A percentile compares a stretch with the other conserved stretches of the same genome.
Conservation (phyloP, 2,329 filamentous ascomycete species). For the Claviceps sp. region DNA sequence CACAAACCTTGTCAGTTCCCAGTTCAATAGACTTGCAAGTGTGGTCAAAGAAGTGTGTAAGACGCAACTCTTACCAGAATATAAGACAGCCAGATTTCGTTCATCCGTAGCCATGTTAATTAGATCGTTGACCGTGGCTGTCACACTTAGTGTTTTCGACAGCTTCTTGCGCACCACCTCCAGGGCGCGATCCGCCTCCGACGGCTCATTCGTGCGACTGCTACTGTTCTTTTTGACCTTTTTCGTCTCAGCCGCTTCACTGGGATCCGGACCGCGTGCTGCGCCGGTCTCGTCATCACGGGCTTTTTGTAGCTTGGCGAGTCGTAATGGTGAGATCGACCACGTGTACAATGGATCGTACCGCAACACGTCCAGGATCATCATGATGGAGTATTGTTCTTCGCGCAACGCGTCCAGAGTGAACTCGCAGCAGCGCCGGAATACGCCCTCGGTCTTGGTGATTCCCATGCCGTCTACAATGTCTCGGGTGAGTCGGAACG, state of each 20-base stretch:
- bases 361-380: constrained; percentile 90
- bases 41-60: too few species aligned
- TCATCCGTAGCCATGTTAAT: constrained; percentile 95
- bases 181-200: constrained; percentile 80
- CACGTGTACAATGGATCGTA: constrained; percentile 96
- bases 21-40: not conserved
- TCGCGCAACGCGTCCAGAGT: constrained; percentile 89
- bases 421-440: constrained; percentile 95
- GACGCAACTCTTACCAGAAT: constrained; percentile 45
- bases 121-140: constrained; percentile 89
- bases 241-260: constrained; percentile 26
- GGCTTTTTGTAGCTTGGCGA: constrained; percentile 51
- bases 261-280: constrained; percentile 23
- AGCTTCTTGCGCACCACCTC: constrained; percentile 94
- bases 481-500: constrained; percentile 86
- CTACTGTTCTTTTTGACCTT: constrained; percentile 20
- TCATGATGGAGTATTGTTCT: constrained; percentile 96
- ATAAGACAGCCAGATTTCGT: constrained; percentile 79
- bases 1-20: constrained; percentile 10
- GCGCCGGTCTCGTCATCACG: constrained; percentile 31
- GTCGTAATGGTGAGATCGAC: constrained; percentile 64
- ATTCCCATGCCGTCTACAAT: constrained; percentile 96
- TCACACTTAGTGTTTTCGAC: constrained; percentile 83
- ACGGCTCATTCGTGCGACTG: constrained; percentile 38
- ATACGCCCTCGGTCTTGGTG: constrained; percentile 88